Evolutionary conservation across 352 stramenopile genomes (phyloP).

Genomic region (Discostella stelligera): DNA sequence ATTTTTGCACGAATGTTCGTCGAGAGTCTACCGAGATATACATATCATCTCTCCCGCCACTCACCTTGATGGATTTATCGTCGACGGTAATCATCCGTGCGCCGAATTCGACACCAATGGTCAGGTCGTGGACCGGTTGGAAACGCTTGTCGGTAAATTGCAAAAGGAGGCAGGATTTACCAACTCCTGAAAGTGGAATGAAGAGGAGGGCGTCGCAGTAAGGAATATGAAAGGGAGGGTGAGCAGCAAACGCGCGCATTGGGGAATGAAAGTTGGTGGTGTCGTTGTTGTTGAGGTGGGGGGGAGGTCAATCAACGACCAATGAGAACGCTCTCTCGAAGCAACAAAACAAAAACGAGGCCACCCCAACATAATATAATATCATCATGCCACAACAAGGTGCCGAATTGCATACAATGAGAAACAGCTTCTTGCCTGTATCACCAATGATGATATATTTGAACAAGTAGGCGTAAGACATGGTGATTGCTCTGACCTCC

Average conservation of each 20-base stretch:
- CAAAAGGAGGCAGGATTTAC: slow-evolving; percentile 99
- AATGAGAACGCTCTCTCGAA: no score
- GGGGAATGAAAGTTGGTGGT: no score
- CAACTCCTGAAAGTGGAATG: slow-evolving; percentile 88
- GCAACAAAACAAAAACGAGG: background rate
- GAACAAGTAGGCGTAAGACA: slow-evolving; percentile 84
- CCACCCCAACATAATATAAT: no score
- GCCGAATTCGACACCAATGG: slow-evolving; percentile 98
- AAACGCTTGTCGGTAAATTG: slow-evolving; percentile 99
- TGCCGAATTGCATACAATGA: no score
- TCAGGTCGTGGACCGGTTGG: slow-evolving; percentile 98
- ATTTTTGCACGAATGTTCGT: no score
- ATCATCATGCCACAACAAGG: no score
- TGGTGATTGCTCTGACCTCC: slow-evolving; percentile 24
- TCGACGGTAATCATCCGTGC: slow-evolving; percentile 99
- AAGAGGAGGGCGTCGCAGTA: slow-evolving; percentile 1
- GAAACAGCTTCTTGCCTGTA: slow-evolving; percentile 83
- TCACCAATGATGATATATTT: slow-evolving; percentile 99
- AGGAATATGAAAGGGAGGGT: background rate
- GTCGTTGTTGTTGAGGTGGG: no score
- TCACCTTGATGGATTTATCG: slow-evolving; percentile 96
- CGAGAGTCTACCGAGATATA: no score
- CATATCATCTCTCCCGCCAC: no score
- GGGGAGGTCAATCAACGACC: no score
- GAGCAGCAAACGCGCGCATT: no score